Evolutionary conservation across 208 protist species (phyloP).

Genomic region (Trypanosoma lewisi): DNA sequence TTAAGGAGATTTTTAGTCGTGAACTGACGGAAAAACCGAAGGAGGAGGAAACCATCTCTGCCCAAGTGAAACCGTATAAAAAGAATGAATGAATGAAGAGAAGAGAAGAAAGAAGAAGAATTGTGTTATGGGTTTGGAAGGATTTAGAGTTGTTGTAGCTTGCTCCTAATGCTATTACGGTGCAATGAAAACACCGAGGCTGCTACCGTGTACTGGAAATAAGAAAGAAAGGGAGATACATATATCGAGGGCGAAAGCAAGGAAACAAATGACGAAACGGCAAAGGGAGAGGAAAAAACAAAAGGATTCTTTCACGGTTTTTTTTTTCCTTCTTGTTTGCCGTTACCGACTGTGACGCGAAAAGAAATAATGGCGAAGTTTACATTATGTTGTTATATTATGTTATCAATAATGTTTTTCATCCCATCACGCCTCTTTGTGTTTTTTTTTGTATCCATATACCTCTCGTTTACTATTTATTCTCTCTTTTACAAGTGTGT

Average conservation of each 20-base stretch:
- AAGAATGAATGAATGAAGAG: conserved; percentile 10
- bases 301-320: too few relatives aligned
- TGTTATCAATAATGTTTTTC: neutral
- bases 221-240: conserved; percentile 12
- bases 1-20: conserved; percentile 72
- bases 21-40: conserved; percentile 57
- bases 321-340: conserved; percentile 3
- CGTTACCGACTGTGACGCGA: neutral
- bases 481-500: conserved; percentile 10
- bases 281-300: too few relatives aligned
- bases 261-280: too few relatives aligned
- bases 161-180: neutral
- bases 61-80: conserved; percentile 7
- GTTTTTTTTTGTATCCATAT: conserved; percentile 16
- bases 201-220: neutral
- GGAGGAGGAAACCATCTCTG: conserved; percentile 23
- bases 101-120: neutral
- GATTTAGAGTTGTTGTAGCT: neutral
- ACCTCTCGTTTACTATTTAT: conserved; percentile 21
- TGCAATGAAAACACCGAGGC: neutral
- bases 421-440: neutral
- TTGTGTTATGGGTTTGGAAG: neutral
- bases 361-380: too few relatives aligned
- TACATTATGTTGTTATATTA: too few relatives aligned
- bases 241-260: too few relatives aligned